phyloP scores from a whole-genome alignment of 2,329 filamentous ascomycete genomes.

The Paracoccidioides lutzii region DNA sequence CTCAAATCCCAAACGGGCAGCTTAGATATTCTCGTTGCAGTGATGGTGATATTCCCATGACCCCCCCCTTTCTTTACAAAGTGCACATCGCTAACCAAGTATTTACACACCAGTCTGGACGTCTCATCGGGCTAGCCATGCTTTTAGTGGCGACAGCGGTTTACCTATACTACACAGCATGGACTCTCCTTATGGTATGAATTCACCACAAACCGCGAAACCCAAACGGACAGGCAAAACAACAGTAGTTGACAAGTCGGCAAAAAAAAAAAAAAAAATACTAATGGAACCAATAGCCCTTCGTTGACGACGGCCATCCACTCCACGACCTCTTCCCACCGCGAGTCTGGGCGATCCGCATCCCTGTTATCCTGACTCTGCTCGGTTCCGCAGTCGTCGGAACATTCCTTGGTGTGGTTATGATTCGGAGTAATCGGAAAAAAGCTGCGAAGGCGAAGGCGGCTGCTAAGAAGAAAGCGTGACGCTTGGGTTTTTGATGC shows the following conservation, averaged over 20 bases:
- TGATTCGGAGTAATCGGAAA: conserved; percentile 98
- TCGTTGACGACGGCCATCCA: conserved; percentile 87
- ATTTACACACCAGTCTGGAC: conserved; percentile 61
- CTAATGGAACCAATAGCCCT: conserved; percentile 53
- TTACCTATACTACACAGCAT: conserved; percentile 90
- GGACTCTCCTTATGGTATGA: conserved; percentile 90
- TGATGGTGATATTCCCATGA: conserved; percentile 9
- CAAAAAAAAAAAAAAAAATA: conserved; percentile 2
- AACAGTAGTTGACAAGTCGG: neutral
- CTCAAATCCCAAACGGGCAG: neutral
- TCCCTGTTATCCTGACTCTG: conserved; percentile 91
- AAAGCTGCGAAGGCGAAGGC: conserved; percentile 89
- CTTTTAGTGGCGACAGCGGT: conserved; percentile 59
- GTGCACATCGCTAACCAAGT: conserved; percentile 3
- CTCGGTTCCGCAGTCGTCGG: conserved; percentile 87
- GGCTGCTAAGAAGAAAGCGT: conserved; percentile 88
- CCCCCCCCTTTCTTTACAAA: neutral
- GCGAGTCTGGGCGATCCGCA: conserved; percentile 96
- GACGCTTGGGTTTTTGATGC: conserved; percentile 16
- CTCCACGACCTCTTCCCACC: conserved; percentile 93
- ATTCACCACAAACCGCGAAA: neutral
- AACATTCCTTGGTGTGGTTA: conserved; percentile 89
- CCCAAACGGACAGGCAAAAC: neutral
- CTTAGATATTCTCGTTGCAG: neutral
- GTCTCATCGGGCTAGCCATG: conserved; percentile 65